A percentile compares a stretch with the other conserved stretches of the same genome.
phyloP scores from a whole-genome alignment of 352 stramenopile genomes.

The Phytophthora hibernalis region DNA sequence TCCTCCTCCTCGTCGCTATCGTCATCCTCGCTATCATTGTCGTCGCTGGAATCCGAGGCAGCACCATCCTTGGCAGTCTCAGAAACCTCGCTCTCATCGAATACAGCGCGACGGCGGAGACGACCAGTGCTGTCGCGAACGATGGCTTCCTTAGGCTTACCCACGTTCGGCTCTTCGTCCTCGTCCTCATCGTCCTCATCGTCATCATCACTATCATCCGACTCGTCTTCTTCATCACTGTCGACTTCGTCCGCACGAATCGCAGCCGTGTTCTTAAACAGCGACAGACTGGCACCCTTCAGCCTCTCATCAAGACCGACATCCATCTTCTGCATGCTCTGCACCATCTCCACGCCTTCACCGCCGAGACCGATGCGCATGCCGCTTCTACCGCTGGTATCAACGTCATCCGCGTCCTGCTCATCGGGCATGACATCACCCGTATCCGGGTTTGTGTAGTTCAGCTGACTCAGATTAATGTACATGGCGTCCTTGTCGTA shows the following conservation, averaged over 20 bases:
- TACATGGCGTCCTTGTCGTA: constrained; percentile 99
- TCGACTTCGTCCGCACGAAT: constrained; percentile 86
- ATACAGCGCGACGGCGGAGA: constrained; percentile 81
- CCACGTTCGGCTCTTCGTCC: constrained; percentile 49
- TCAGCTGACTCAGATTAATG: constrained; percentile 95
- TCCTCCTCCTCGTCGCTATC: constrained; percentile 63
- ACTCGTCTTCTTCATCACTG: constrained; percentile 62
- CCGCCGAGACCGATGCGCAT: constrained; percentile 51
- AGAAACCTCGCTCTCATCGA: constrained; percentile 59
- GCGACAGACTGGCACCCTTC: constrained; percentile 91
- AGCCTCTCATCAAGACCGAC: constrained; percentile 96
- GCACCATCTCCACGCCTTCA: constrained; percentile 94
- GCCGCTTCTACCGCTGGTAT: constrained; percentile 23
- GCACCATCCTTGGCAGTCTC: constrained; percentile 27
- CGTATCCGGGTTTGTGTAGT: constrained; percentile 95
- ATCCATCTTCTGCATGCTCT: constrained; percentile 93
- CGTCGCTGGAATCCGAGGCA: constrained; percentile 47
- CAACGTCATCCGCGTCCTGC: constrained; percentile 50
- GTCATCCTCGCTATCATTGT: constrained; percentile 42
- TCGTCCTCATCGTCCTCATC: constrained; percentile 66
- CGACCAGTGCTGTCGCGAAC: constrained; percentile 75
- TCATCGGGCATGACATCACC: constrained; percentile 67
- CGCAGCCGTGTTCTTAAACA: constrained; percentile 95
- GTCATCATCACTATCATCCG: constrained; percentile 53
- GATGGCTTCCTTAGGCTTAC: constrained; percentile 71